Base-by-base conservation (phyloP, 2,329 filamentous ascomycete species). In the Trichophyton verrucosum region DNA sequence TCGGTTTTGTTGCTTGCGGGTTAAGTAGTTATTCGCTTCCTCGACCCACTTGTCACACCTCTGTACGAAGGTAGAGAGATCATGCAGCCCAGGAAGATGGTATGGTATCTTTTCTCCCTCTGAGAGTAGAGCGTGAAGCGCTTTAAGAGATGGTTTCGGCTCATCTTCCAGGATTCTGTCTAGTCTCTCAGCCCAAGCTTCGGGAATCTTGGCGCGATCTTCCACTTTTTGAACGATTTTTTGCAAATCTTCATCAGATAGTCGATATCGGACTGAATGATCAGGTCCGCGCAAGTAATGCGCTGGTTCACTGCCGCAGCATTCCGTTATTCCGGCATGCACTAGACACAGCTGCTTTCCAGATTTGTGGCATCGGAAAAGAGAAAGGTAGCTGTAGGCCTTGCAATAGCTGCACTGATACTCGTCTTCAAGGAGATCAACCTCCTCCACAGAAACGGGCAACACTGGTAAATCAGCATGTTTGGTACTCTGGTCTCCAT, bases 1-100 rank as follows among this genome's bases (percentile, higher is more conserved):
- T 64, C 94, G 88, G 70, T 95, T 95, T 75, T 96, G 92, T 77
- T 96, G 92, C 77, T 99, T 99, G 67, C 94, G 88, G 62, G 94
- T 91, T 69, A 91, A 96, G 78, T 95, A 99, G 71, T 88, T 91
- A 69, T 89, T 94, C 65, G 94, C 94, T 76, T 97, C 92, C 69
- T 97, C 94, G 64, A 96, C 90, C 88, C 95, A 96, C 71, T 95
- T 91, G 74, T 96, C 95, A 78, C 94, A 97, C 69, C 89, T 87
- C 68, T 96, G 91, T 72, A 99, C 94, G 76, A 95, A 99, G 66
- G 86, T 83, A 75, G 86, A 88, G 67, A 99, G 81, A 67, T 89
- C 83, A 68, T 87, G 82, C 64, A 99, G 81, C 64, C 90, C 91
- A 65, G 86, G 85, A 64, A 99, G 82, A 61, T 90, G 87, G 79